A percentile compares a stretch with the other conserved stretches of the same genome.
phyloP scores from a whole-genome alignment of 192 early-diverging fungal genomes.

The Coemansia sp. region DNA sequence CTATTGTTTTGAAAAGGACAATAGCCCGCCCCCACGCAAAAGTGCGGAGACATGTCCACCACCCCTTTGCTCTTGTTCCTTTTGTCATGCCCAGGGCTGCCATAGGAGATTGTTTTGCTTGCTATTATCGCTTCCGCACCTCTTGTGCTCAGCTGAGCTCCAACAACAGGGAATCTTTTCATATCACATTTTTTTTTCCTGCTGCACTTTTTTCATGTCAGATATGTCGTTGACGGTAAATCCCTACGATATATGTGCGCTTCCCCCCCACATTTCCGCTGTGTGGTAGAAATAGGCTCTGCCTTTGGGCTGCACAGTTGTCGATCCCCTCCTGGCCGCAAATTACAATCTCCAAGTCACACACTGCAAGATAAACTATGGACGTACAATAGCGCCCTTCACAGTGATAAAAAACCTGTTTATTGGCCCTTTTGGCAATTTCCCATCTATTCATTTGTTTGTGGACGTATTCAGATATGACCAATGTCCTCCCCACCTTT shows the following conservation, averaged over 20 bases:
- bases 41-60: slow-evolving; percentile 5
- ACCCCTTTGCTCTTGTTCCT: not conserved
- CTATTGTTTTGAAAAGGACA: not conserved
- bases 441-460: not conserved
- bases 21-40: not conserved
- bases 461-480: not conserved
- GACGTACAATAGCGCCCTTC: slow-evolving; percentile 5
- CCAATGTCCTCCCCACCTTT: not conserved
- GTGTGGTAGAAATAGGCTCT: slow-evolving; percentile 2
- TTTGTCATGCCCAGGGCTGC: not conserved
- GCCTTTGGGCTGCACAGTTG: not conserved
- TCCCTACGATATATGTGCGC: not conserved
- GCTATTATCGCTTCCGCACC: slow-evolving; percentile 1
- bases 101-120: not conserved
- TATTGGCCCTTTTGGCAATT: not conserved
- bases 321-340: slow-evolving; percentile 2
- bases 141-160: slow-evolving; percentile 8
- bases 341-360: slow-evolving; percentile 1
- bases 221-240: not conserved
- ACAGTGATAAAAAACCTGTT: slow-evolving; percentile 10
- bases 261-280: not conserved
- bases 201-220: not conserved
- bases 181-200: not conserved
- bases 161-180: not conserved
- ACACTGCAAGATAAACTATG: slow-evolving; percentile 3